Evolutionary conservation across 257 asterid species (phyloP).

Genomic region (Fraxinus americana): DNA sequence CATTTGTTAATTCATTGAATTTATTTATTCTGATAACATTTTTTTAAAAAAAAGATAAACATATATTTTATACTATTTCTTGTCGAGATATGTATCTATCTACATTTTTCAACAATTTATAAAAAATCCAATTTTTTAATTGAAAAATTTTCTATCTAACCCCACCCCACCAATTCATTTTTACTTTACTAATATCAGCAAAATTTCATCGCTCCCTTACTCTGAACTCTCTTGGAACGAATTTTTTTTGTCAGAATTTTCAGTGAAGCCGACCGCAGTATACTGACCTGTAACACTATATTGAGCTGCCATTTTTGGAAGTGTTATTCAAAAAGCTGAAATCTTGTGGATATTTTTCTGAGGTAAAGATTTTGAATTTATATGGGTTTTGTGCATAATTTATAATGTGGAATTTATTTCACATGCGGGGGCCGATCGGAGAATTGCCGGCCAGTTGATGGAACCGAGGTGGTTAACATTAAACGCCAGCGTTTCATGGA

Average conservation of each 20-base stretch:
- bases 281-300: slow-evolving; percentile 12
- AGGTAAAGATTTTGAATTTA: slow-evolving; percentile 30
- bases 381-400: slow-evolving; percentile 36
- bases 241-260: slow-evolving; percentile 2
- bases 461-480: slow-evolving; percentile 45
- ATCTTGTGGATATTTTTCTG: slow-evolving; percentile 21
- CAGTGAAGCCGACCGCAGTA: slow-evolving; percentile 26
- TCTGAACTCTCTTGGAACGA: slow-evolving; percentile 13
- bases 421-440: slow-evolving; percentile 57
- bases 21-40: not conserved
- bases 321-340: slow-evolving; percentile 34
- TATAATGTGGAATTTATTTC: slow-evolving; percentile 57
- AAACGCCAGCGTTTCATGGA: slow-evolving; percentile 73
- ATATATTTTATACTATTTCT: not conserved
- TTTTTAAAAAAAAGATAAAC: not conserved
- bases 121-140: slow-evolving; percentile 14
- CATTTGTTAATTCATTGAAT: slow-evolving; percentile 13
- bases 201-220: slow-evolving; percentile 18
- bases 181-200: slow-evolving; percentile 29
- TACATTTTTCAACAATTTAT: slow-evolving; percentile 16
- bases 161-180: slow-evolving; percentile 46
- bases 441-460: slow-evolving; percentile 66
- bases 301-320: slow-evolving; percentile 23
- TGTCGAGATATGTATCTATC: slow-evolving; percentile 19
- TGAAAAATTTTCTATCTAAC: slow-evolving; percentile 29